Conservation (phyloP, 2,329 filamentous ascomycete genomes). For the Kalmusia sp. region DNA sequence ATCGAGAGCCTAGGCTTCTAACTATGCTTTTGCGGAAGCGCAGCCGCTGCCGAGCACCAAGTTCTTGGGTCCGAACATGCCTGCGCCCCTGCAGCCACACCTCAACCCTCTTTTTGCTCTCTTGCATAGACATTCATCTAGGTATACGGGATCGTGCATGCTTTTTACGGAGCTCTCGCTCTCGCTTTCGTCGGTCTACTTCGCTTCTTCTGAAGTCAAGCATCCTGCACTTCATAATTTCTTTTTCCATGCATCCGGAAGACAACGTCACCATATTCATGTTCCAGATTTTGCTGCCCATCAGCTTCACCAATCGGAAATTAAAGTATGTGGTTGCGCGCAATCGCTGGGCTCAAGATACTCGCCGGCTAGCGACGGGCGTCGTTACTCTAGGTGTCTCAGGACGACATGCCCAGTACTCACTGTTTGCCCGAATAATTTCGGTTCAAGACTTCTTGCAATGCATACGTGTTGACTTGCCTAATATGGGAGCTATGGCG, state of each 20-base stretch:
- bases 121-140: constrained; percentile 11
- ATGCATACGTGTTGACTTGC: constrained; percentile 1
- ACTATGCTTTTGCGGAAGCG: constrained; percentile 41
- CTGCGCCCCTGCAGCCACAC: no score
- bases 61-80: constrained; percentile 17
- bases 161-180: background rate
- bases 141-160: constrained; percentile 6
- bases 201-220: background rate
- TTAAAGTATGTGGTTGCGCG: background rate
- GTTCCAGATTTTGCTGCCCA: background rate
- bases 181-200: constrained; percentile 1
- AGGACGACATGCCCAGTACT: background rate
- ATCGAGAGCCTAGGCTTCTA: constrained; percentile 8
- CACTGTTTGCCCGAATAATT: constrained; percentile 1
- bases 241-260: background rate
- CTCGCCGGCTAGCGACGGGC: constrained; percentile 1
- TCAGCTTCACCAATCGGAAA: background rate
- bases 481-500: background rate
- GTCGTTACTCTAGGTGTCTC: constrained; percentile 5
- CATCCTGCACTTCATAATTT: constrained; percentile 14
- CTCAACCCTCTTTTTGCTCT: constrained; percentile 11
- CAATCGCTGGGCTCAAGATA: background rate
- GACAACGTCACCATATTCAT: background rate
- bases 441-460: background rate
- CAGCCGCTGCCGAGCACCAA: constrained; percentile 29